These are phyloP conservation scores for Coemansia sp. DNA, from an alignment of 192 early-diverging fungal genomes.

Conservation along the genomic window DNA sequence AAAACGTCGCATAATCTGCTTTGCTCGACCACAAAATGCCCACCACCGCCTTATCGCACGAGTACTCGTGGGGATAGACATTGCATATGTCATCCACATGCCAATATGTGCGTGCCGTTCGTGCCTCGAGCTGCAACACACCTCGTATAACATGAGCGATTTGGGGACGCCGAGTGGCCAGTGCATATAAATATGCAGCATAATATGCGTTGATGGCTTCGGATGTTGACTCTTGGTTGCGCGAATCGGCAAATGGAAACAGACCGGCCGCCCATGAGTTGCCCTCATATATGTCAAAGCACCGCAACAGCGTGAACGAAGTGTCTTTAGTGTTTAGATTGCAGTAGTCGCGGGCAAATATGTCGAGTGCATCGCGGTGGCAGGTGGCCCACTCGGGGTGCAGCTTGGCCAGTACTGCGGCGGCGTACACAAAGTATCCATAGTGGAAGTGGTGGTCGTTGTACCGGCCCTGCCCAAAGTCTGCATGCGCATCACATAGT, in stretches of 20 bases:
- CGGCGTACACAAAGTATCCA: slow-evolving; percentile 57
- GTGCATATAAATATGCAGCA: slow-evolving; percentile 46
- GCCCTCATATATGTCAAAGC: slow-evolving; percentile 62
- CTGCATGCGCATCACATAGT: slow-evolving; percentile 33
- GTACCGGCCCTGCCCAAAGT: slow-evolving; percentile 58
- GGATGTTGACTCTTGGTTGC: slow-evolving; percentile 57
- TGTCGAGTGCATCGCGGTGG: slow-evolving; percentile 14
- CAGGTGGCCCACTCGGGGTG: slow-evolving; percentile 25
- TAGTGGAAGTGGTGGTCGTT: slow-evolving; percentile 64
- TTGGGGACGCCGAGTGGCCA: slow-evolving; percentile 22
- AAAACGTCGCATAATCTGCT: slow-evolving; percentile 45
- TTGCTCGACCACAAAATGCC: slow-evolving; percentile 58
- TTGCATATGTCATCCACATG: slow-evolving; percentile 38
- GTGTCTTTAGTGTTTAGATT: slow-evolving; percentile 27
- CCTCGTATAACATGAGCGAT: slow-evolving; percentile 32
- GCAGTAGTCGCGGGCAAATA: slow-evolving; percentile 57
- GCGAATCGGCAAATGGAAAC: slow-evolving; percentile 52
- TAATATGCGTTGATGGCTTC: slow-evolving; percentile 60
- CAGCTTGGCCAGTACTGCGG: slow-evolving; percentile 45
- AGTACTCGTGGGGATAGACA: slow-evolving; percentile 42
- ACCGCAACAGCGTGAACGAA: slow-evolving; percentile 54
- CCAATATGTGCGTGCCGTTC: slow-evolving; percentile 53
- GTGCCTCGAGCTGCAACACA: slow-evolving; percentile 50
- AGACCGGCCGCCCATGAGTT: slow-evolving; percentile 62
- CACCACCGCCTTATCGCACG: slow-evolving; percentile 34